A percentile compares a stretch with the other conserved stretches of the same genome.
Evolutionary conservation across 2,329 filamentous ascomycete genomes (phyloP).

Genomic region (Tolypocladium capitatum): DNA sequence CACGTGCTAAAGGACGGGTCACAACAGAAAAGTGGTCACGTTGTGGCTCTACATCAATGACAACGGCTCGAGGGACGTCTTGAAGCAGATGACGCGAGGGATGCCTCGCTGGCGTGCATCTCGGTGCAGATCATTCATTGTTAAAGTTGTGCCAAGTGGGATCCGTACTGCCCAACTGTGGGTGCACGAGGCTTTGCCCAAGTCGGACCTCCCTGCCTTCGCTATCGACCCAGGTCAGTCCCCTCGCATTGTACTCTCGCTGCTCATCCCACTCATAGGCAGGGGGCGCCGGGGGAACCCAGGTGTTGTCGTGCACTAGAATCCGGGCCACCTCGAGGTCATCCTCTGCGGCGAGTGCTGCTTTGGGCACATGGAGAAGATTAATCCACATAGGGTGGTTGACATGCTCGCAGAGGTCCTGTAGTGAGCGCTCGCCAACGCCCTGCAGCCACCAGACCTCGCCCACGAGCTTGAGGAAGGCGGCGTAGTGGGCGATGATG

Average conservation of each 20-base stretch:
- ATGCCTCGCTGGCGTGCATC: background rate
- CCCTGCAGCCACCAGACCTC: slow-evolving; percentile 37
- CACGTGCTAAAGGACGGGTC: too few species aligned
- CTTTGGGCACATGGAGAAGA: slow-evolving; percentile 20
- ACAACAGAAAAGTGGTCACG: too few species aligned
- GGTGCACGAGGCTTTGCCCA: background rate
- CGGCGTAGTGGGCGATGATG: slow-evolving; percentile 38
- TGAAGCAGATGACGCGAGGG: too few species aligned
- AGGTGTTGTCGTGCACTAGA: slow-evolving; percentile 30
- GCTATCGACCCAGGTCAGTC: slow-evolving; percentile 5
- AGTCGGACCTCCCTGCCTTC: slow-evolving; percentile 1
- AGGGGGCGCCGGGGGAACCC: slow-evolving; percentile 14
- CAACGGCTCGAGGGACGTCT: too few species aligned
- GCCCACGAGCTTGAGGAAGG: slow-evolving; percentile 31
- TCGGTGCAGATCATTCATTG: background rate
- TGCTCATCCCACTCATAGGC: background rate
- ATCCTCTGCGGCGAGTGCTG: slow-evolving; percentile 23
- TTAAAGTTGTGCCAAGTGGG: background rate
- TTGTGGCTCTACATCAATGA: too few species aligned
- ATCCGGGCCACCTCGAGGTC: slow-evolving; percentile 24
- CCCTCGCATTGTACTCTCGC: background rate
- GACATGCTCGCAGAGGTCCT: slow-evolving; percentile 27
- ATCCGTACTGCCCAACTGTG: background rate
- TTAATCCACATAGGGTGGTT: slow-evolving; percentile 20
- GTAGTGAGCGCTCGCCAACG: slow-evolving; percentile 32